Base-by-base conservation (phyloP, 1,284 basidiomycete genomes). In the Ustilago shanxiensis region DNA sequence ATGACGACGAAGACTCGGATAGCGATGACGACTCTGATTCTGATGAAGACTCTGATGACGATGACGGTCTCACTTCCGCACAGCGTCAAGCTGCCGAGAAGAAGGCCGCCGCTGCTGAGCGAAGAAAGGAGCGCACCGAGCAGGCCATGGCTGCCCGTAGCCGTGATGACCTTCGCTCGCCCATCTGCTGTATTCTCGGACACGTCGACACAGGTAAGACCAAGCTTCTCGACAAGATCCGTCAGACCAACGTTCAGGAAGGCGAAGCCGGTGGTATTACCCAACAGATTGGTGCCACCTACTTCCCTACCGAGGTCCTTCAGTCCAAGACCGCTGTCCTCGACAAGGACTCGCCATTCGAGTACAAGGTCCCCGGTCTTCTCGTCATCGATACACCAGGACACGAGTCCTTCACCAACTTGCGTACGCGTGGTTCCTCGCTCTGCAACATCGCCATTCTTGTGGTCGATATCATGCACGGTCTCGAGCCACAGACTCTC, bases 151-250 rank as follows among this genome's bases (percentile, higher is more conserved):
- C 95, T 35, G 93, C 93, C 6, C 89, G 94, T 64, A 94, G 88
- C 87, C 95, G 93, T 86, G 95, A 98, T 82, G 89, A 99, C 86
- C 88, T 99, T 63, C 93, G 97, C 54, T 95, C 92, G 86, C 97
- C 97, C 29, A 99, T 99, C 85, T 99, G 97, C 87, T 98, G 96
- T 91, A 99, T 99, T 86, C 88, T 99, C 69, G 97, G 97, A 70
- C 97, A 99, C 87, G 97, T 99, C 90, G 97, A 99, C 89, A 99
- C 96, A 4, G 97, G 97, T 79, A 99, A 99, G 89, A 99, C 97
- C 47, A 99, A 98, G 88, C 88, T 99, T 55, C 88, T 99, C 78
- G 97, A 99, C 88, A 99, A 99, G 94, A 98, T 99, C 86, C 95
- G 97, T 82, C 96, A 99, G 92, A 99, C 96, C 9, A 98, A 98